A percentile compares a stretch with the other conserved stretches of the same genome.
Conservation (phyloP, 179 eudicot species). For the Silene noctiflora region DNA sequence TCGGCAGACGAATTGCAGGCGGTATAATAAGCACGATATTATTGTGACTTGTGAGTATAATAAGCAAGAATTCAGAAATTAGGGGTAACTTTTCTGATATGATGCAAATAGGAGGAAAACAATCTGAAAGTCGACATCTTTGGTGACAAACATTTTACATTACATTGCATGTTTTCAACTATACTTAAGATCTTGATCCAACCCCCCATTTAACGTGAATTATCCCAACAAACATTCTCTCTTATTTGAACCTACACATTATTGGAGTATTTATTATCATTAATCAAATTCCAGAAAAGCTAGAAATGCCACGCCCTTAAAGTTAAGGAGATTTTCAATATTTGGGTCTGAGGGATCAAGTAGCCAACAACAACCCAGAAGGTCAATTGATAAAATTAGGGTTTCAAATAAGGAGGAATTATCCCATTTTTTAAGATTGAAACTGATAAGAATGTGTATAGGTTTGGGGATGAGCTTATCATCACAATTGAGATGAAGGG, state of each 20-base stretch:
- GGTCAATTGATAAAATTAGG: slow-evolving; percentile 18
- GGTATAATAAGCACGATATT: no score
- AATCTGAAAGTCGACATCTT: not conserved
- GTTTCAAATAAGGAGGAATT: slow-evolving; percentile 20
- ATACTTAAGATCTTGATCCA: no score
- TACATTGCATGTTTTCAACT: no score
- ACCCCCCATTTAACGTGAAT: no score
- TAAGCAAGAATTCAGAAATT: no score
- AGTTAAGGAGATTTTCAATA: slow-evolving; percentile 31
- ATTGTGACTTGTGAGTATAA: no score
- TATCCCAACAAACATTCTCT: no score
- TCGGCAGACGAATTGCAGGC: no score
- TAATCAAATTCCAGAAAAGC: no score
- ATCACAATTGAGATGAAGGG: slow-evolving; percentile 47
- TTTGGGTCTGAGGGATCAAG: slow-evolving; percentile 39
- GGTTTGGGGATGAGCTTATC: slow-evolving; percentile 71
- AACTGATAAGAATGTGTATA: slow-evolving; percentile 65
- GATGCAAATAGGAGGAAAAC: no score
- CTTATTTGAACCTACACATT: no score
- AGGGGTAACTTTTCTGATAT: not conserved
- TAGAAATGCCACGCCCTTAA: slow-evolving; percentile 14
- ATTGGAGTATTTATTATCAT: no score
- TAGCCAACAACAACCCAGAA: slow-evolving; percentile 17
- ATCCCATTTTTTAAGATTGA: slow-evolving; percentile 43
- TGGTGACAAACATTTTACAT: not conserved